Evolutionary conservation across 495 filamentous ascomycete genomes (phyloP).

Genomic region (Penicillium paradoxum): DNA sequence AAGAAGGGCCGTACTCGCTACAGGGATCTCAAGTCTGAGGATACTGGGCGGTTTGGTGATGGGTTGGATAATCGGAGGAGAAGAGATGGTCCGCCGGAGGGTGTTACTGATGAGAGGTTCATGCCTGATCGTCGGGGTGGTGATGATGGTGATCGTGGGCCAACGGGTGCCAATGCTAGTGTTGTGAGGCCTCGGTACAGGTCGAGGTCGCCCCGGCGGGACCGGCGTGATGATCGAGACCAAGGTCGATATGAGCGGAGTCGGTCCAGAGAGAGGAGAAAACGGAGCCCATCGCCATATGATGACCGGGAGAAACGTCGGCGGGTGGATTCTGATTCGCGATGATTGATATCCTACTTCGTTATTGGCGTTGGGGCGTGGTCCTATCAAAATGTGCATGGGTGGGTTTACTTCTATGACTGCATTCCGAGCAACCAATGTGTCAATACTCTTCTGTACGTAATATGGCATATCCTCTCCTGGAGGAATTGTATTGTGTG

Average conservation of each 20-base stretch:
- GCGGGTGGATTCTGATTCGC: constrained; percentile 46
- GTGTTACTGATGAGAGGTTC: constrained; percentile 64
- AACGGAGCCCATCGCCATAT: constrained; percentile 61
- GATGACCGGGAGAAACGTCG: constrained; percentile 64
- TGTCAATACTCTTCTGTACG: not conserved
- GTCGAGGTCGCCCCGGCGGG: constrained; percentile 28
- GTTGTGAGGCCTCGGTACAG: constrained; percentile 36
- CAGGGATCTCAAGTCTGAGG: constrained; percentile 81
- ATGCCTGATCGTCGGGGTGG: constrained; percentile 54
- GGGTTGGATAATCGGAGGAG: constrained; percentile 45
- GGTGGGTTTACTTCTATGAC: constrained; percentile 1
- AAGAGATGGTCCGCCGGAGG: constrained; percentile 39
- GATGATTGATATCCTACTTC: constrained; percentile 11
- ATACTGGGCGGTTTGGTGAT: constrained; percentile 82
- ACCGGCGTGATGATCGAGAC: constrained; percentile 16
- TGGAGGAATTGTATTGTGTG: constrained; percentile 6
- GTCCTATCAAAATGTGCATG: constrained; percentile 14
- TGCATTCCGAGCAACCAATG: not conserved
- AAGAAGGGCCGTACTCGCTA: constrained; percentile 90
- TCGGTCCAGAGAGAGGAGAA: constrained; percentile 53
- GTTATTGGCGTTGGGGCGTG: constrained; percentile 24
- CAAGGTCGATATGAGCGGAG: constrained; percentile 14
- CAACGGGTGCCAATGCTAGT: constrained; percentile 50
- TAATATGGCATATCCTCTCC: constrained; percentile 9
- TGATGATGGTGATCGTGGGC: constrained; percentile 27